Conservation (phyloP, 805 yeast genomes). For the Isabelozyma gotoi region DNA sequence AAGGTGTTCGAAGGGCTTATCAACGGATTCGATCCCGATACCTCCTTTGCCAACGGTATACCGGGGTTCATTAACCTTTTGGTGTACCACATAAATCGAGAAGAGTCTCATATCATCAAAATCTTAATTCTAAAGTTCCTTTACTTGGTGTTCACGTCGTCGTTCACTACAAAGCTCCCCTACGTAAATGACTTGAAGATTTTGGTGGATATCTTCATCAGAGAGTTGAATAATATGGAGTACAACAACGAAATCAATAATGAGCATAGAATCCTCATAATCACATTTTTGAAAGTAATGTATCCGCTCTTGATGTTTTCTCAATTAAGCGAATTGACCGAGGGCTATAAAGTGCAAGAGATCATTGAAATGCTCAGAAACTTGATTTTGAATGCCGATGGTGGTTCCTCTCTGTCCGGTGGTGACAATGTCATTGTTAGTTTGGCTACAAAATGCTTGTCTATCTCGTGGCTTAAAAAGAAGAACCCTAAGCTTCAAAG, state of each 20-base stretch:
- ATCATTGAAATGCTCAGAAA: constrained; percentile 51
- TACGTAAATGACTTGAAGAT: constrained; percentile 85
- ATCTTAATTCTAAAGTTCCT: constrained; percentile 78
- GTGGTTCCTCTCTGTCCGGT: not conserved
- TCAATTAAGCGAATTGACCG: constrained; percentile 48
- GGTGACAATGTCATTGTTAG: constrained; percentile 24
- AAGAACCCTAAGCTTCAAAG: constrained; percentile 2
- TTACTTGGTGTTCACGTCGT: constrained; percentile 69
- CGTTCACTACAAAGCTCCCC: constrained; percentile 62
- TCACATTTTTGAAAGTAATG: constrained; percentile 65
- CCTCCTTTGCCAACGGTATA: constrained; percentile 29
- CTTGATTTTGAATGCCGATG: constrained; percentile 34
- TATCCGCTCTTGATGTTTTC: constrained; percentile 69
- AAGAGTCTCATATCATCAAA: constrained; percentile 65
- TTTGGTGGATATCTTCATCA: constrained; percentile 73
- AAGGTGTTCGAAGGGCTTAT: constrained; percentile 55
- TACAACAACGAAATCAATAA: constrained; percentile 53
- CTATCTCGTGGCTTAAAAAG: constrained; percentile 32
- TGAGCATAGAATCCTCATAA: constrained; percentile 51
- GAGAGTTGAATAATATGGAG: constrained; percentile 75
- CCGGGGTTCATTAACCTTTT: constrained; percentile 67
- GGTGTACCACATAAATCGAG: constrained; percentile 68
- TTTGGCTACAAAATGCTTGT: constrained; percentile 33
- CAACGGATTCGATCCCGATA: constrained; percentile 34
- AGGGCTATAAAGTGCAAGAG: constrained; percentile 58